Conservation (phyloP, 2,329 filamentous ascomycete species). For the Neofusicoccum parvum region DNA sequence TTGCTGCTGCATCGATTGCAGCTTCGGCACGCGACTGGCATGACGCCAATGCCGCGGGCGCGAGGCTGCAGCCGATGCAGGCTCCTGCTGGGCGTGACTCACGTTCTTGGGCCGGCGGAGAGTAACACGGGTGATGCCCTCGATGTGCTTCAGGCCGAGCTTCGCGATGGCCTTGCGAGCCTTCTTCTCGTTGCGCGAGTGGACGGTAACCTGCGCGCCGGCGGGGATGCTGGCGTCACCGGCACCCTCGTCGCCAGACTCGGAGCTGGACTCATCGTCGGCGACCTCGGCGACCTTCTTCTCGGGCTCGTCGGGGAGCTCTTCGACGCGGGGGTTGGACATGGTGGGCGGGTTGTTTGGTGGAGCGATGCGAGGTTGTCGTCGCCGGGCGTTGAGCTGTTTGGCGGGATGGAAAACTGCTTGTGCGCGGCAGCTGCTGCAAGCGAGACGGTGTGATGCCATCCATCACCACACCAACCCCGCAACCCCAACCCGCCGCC, state of each 20-base stretch:
- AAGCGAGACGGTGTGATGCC: slow-evolving; percentile 21
- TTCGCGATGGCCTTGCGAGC: slow-evolving; percentile 99
- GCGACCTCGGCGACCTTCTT: slow-evolving; percentile 77
- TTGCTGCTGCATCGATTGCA: not conserved
- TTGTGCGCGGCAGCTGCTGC: slow-evolving; percentile 15
- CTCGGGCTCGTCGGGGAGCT: slow-evolving; percentile 86
- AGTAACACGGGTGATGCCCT: slow-evolving; percentile 97
- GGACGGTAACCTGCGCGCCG: slow-evolving; percentile 85
- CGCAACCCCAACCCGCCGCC: not conserved
- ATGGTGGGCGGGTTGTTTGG: slow-evolving; percentile 60
- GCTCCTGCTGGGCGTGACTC: slow-evolving; percentile 52
- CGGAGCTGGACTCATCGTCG: slow-evolving; percentile 70
- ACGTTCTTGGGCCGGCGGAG: slow-evolving; percentile 99
- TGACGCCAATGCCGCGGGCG: not conserved
- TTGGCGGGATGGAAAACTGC: slow-evolving; percentile 20
- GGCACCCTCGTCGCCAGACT: slow-evolving; percentile 70
- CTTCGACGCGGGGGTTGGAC: slow-evolving; percentile 97
- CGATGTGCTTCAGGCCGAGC: slow-evolving; percentile 93
- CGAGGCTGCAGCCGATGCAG: not conserved
- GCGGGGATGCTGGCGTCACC: slow-evolving; percentile 71
- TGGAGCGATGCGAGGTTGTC: slow-evolving; percentile 30
- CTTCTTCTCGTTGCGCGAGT: slow-evolving; percentile 99
- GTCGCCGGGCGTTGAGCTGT: slow-evolving; percentile 22
- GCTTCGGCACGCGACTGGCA: not conserved
- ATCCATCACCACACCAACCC: slow-evolving; percentile 18